Conservation (phyloP, 495 filamentous ascomycete genomes). For the Aspergillus bridgeri region DNA sequence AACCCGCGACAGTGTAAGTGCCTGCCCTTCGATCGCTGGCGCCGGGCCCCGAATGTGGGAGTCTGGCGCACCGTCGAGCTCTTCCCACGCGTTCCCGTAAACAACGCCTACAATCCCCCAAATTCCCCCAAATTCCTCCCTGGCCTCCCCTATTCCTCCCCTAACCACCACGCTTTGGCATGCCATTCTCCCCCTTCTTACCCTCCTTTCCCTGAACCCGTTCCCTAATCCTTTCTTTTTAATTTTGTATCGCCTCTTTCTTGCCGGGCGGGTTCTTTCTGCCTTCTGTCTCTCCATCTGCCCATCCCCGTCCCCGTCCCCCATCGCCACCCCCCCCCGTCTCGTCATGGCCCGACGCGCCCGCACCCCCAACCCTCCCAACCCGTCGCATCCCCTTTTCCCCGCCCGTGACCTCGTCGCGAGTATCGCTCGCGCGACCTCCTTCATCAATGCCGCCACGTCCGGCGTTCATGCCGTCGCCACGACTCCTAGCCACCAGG, state of each 20-base stretch:
- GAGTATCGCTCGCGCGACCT: slow-evolving; percentile 8
- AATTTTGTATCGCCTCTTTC: no score
- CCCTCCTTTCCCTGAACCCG: neutral
- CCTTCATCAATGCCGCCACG: slow-evolving; percentile 8
- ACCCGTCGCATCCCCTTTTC: slow-evolving; percentile 8
- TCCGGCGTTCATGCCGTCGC: slow-evolving; percentile 7
- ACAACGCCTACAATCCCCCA: neutral
- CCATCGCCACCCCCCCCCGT: no score
- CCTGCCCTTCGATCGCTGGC: slow-evolving; percentile 14
- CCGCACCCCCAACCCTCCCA: slow-evolving; percentile 2
- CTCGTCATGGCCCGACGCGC: slow-evolving; percentile 21
- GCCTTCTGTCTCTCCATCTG: neutral
- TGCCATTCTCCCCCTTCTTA: neutral
- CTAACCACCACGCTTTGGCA: no score
- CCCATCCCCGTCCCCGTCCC: no score
- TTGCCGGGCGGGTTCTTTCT: no score
- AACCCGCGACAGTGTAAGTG: slow-evolving; percentile 63
- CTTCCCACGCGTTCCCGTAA: neutral
- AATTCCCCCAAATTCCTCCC: no score
- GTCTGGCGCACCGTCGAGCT: slow-evolving; percentile 1
- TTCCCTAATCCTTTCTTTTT: neutral
- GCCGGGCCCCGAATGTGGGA: slow-evolving; percentile 20
- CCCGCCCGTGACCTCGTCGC: slow-evolving; percentile 9
- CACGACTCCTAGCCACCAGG: neutral
- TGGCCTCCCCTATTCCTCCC: neutral